Conservation (phyloP, 768 basidiomycete genomes). For the Vararia minispora region DNA sequence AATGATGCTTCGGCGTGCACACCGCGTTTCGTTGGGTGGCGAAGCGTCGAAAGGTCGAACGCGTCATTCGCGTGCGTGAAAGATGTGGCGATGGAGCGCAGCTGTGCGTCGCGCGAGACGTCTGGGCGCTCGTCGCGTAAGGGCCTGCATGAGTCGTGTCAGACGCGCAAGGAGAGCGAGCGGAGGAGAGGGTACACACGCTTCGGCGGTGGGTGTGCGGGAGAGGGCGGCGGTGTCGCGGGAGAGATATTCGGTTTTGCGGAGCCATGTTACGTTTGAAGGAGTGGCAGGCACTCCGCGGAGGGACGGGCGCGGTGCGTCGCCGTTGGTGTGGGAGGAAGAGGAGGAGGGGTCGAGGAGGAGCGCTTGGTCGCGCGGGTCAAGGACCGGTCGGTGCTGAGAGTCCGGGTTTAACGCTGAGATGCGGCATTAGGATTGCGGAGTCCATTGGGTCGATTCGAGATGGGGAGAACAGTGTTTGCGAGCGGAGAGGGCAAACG, state of each 20-base stretch:
- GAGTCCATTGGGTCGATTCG: too few species aligned
- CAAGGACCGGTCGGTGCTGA: slow-evolving; percentile 43
- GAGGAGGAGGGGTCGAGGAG: slow-evolving; percentile 52
- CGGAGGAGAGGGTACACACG: slow-evolving; percentile 28
- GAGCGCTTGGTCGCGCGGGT: slow-evolving; percentile 68
- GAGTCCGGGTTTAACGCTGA: slow-evolving; percentile 58
- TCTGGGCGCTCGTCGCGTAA: slow-evolving; percentile 39
- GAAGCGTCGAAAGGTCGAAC: slow-evolving; percentile 47
- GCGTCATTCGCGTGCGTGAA: slow-evolving; percentile 52
- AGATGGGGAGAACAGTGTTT: neutral
- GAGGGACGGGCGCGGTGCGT: slow-evolving; percentile 23
- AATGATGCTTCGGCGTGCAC: slow-evolving; percentile 72
- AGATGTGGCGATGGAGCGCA: slow-evolving; percentile 69
- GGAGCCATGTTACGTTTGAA: slow-evolving; percentile 77
- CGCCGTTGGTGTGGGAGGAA: slow-evolving; percentile 29
- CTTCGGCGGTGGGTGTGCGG: slow-evolving; percentile 34
- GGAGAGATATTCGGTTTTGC: slow-evolving; percentile 86
- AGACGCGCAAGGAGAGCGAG: slow-evolving; percentile 1
- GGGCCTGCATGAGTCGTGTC: slow-evolving; percentile 33
- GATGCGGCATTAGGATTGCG: neutral
- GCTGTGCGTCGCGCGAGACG: slow-evolving; percentile 62
- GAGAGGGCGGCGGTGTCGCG: slow-evolving; percentile 40
- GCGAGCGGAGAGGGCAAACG: slow-evolving; percentile 10
- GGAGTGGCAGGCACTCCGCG: slow-evolving; percentile 32
- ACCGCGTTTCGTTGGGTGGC: slow-evolving; percentile 70